A percentile compares a stretch with the other conserved stretches of the same genome.
Evolutionary conservation across 1,284 basidiomycete species (phyloP).

Genomic region (Fomitiporia mediterranea): DNA sequence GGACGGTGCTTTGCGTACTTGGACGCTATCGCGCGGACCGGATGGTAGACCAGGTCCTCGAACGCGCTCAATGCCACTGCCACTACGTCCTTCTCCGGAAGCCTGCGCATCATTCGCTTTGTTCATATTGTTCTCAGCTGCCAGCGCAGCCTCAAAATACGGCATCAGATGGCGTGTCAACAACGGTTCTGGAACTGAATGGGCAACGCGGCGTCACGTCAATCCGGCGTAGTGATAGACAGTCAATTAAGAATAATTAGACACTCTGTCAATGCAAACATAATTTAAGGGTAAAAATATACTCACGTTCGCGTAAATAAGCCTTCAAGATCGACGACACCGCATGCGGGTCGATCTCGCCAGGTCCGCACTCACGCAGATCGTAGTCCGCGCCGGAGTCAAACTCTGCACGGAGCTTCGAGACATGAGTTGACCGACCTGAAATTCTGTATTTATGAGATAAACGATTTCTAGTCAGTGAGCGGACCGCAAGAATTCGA

Average conservation of each 20-base stretch:
- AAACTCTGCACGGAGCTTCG: constrained; percentile 74
- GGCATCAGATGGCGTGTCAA: constrained; percentile 65
- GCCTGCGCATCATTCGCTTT: constrained; percentile 28
- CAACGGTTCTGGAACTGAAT: constrained; percentile 77
- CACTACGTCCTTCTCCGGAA: constrained; percentile 13
- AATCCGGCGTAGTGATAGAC: constrained; percentile 11
- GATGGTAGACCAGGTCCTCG: constrained; percentile 39
- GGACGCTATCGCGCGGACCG: constrained; percentile 36
- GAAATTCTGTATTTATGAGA: constrained; percentile 47
- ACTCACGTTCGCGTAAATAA: constrained; percentile 72
- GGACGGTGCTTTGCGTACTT: constrained; percentile 69
- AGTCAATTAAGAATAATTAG: constrained; percentile 9
- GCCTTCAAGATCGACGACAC: constrained; percentile 85
- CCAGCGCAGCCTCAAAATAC: constrained; percentile 72
- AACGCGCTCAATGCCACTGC: constrained; percentile 21
- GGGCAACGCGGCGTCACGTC: background rate
- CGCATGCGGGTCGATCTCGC: constrained; percentile 87
- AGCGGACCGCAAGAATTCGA: background rate
- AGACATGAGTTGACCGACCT: constrained; percentile 71
- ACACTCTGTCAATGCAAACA: background rate
- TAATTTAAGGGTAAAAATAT: constrained; percentile 1
- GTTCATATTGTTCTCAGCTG: constrained; percentile 44
- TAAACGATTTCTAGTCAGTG: background rate
- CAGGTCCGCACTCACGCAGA: constrained; percentile 66
- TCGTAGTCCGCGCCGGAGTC: constrained; percentile 86